These are phyloP conservation scores for Acanthamoeba culbertsoni DNA, from an alignment of 208 protist genomes.

Conservation along the genomic window DNA sequence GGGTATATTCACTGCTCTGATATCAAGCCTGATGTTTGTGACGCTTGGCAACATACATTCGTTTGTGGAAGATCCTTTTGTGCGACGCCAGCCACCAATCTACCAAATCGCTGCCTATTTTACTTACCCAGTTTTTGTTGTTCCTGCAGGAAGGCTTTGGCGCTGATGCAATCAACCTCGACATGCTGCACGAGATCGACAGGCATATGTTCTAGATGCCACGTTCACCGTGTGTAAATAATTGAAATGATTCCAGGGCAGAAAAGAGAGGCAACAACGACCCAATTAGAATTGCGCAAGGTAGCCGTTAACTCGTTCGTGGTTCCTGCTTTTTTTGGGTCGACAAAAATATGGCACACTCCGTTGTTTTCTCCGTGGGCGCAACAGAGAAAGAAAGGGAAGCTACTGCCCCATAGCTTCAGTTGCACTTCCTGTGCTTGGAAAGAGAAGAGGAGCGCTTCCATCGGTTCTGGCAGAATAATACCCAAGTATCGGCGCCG, in stretches of 20 bases:
- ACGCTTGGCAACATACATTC: not conserved
- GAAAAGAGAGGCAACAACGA: not conserved
- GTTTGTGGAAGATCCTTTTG: constrained; percentile 44
- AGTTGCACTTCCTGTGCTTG: too few species aligned
- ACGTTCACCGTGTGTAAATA: not conserved
- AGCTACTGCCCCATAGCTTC: too few species aligned
- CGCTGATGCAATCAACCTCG: not conserved
- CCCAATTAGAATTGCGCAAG: too few species aligned
- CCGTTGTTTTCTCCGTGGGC: too few species aligned
- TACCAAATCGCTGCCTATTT: not conserved
- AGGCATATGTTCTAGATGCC: not conserved
- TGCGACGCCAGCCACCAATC: not conserved
- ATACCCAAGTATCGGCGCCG: too few species aligned
- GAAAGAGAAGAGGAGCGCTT: too few species aligned
- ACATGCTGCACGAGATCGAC: constrained; percentile 7
- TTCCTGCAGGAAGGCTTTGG: not conserved
- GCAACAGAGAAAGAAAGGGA: too few species aligned
- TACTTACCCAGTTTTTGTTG: not conserved
- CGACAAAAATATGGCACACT: too few species aligned
- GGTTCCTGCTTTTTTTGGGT: too few species aligned
- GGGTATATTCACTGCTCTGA: not conserved
- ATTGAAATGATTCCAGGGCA: not conserved
- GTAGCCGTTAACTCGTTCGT: too few species aligned
- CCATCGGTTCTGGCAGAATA: too few species aligned
- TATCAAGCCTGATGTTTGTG: constrained; percentile 35